Evolutionary conservation across 805 yeast genomes (phyloP).

Genomic region (Saccharomycopsis schoenii): DNA sequence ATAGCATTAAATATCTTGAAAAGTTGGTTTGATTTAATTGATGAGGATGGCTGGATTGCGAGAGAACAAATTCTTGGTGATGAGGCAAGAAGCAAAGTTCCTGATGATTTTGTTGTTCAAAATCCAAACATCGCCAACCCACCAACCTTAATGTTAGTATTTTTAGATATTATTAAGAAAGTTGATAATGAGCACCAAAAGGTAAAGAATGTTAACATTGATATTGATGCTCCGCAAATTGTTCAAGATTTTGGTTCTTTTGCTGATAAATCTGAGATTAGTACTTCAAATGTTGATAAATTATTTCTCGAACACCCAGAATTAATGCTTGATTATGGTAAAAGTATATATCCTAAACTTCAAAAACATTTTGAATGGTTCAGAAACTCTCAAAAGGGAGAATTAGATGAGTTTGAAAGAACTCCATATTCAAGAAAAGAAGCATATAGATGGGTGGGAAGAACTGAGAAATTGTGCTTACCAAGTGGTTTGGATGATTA

Average conservation of each 20-base stretch:
- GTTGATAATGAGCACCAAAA: constrained; percentile 25
- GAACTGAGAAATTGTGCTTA: constrained; percentile 73
- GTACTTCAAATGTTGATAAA: constrained; percentile 32
- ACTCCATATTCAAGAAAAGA: constrained; percentile 32
- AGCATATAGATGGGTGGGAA: constrained; percentile 91
- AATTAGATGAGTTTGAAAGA: constrained; percentile 60
- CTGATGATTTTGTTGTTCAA: constrained; percentile 72
- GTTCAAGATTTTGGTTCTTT: constrained; percentile 19
- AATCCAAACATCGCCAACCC: constrained; percentile 90
- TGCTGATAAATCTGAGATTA: constrained; percentile 8
- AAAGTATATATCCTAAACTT: constrained; percentile 64
- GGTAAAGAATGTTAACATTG: constrained; percentile 3
- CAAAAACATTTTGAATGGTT: constrained; percentile 79
- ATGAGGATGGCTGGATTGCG: constrained; percentile 93
- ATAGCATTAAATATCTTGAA: constrained; percentile 67
- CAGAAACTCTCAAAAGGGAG: constrained; percentile 70
- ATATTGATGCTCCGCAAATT: constrained; percentile 26
- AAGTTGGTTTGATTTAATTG: constrained; percentile 83
- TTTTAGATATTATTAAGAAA: constrained; percentile 45
- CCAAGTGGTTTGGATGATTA: constrained; percentile 95
- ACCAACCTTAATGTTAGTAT: constrained; percentile 78
- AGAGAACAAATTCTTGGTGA: constrained; percentile 90
- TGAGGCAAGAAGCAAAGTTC: constrained; percentile 84
- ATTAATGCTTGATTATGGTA: constrained; percentile 47
- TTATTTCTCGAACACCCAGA: constrained; percentile 49